These are phyloP conservation scores for Beauveria sp. DNA, from an alignment of 2,329 filamentous ascomycete genomes.

Conservation along the genomic window DNA sequence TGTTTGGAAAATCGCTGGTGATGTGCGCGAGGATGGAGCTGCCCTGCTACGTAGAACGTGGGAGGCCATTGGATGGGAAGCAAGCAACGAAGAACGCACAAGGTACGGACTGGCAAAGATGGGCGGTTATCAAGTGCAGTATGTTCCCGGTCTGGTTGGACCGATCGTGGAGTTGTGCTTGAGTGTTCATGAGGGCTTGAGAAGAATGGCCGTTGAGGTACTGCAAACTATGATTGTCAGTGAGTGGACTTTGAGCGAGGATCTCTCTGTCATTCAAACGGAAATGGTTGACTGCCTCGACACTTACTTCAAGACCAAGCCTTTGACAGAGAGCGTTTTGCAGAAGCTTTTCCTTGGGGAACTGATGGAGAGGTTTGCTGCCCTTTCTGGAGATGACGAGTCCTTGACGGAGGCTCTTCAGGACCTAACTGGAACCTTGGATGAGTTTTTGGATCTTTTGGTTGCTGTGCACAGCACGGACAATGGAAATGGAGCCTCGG, in stretches of 20 bases:
- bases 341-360: slow-evolving; percentile 91
- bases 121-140: slow-evolving; percentile 97
- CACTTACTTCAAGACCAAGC: slow-evolving; percentile 79
- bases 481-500: slow-evolving; percentile 63
- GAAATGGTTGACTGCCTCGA: slow-evolving; percentile 96
- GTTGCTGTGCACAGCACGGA: slow-evolving; percentile 81
- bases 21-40: slow-evolving; percentile 86
- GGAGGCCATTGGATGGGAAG: slow-evolving; percentile 97
- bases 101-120: slow-evolving; percentile 75
- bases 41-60: slow-evolving; percentile 78
- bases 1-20: slow-evolving; percentile 98
- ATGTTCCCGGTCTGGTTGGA: slow-evolving; percentile 84
- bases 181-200: slow-evolving; percentile 86
- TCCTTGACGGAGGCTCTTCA: slow-evolving; percentile 68
- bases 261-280: slow-evolving; percentile 83
- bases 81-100: slow-evolving; percentile 66
- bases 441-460: slow-evolving; percentile 84
- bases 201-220: slow-evolving; percentile 85
- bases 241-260: slow-evolving; percentile 93
- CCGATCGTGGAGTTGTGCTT: slow-evolving; percentile 91
- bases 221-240: slow-evolving; percentile 97
- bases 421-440: slow-evolving; percentile 73
- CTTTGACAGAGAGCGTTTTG: slow-evolving; percentile 77
- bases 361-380: slow-evolving; percentile 71
- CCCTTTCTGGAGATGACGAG: slow-evolving; percentile 57